Evolutionary conservation across 2,329 filamentous ascomycete genomes (phyloP), one percentile per base, ranked within the genome.

Genomic region (Geosmithia flava): DNA sequence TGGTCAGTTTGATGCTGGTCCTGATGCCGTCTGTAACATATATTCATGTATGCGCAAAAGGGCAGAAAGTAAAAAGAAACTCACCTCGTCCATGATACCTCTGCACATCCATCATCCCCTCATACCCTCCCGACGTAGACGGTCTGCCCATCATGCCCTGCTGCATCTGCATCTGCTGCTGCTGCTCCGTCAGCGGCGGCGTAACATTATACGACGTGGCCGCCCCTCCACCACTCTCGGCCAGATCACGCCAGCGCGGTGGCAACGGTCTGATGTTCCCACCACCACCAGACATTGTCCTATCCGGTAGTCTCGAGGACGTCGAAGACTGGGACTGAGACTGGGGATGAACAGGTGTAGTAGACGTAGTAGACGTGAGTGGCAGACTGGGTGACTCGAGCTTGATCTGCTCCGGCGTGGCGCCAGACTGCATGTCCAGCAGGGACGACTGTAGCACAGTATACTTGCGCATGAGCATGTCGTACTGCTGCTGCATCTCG

Each of bases 401-500:
- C 33, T 50, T 50, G 42, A 56, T 50, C 16, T 51, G 54, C 8
- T 51, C 51, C 17, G 53, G 53, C 10, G 51, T 54, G 37, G 57
- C 50, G 20, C 61, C 63, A 7, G 66, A 64, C 51, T 68, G 65
- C 61, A 74, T 63, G 46, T 76, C 72, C 42, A 76, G 57, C 5
- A 77, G 54, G 2, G 67, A 68, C 8, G 69, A 70, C 58, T 80
- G 72, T 19, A 78, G 59, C 1, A 68, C 67, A 13, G 68, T 72
- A 56, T 76, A 76, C 54, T 75, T 76, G 47, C 68, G 69, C 54
- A 67, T 65, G 45, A 80, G 62, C 19, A 70, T 62, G 44, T 63
- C 62, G 54, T 75, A 69, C 50, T 75, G 74, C 56, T 68, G 72
- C 55, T 76, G 72, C 51, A 79, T 59, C 53, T 78, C 75, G 0